Conservation (phyloP, 148 eudicot species). For the Spergularia marina region DNA sequence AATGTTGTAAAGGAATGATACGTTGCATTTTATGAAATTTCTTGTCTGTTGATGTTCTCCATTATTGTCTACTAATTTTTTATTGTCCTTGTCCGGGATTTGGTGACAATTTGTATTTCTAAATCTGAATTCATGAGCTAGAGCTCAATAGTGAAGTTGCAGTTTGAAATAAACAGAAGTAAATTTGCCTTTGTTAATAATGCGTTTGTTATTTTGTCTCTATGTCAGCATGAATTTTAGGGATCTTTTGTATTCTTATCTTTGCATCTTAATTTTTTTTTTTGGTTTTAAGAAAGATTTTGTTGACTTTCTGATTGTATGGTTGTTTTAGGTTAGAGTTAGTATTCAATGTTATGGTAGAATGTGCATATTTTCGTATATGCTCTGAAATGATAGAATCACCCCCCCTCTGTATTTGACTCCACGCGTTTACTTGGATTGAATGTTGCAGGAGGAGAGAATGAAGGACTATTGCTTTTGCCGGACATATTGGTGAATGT, state of each 20-base stretch:
- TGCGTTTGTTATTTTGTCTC: not conserved
- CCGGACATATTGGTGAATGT: conserved; percentile 91
- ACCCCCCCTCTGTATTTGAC: not conserved
- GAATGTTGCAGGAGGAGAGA: conserved; percentile 66
- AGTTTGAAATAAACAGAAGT: too few species aligned
- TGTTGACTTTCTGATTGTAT: too few species aligned
- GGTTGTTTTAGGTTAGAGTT: too few species aligned
- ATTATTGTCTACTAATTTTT: not conserved
- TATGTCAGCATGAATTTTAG: too few species aligned
- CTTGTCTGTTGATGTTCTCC: not conserved
- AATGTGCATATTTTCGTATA: too few species aligned
- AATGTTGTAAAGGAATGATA: not conserved
- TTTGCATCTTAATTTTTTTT: not conserved
- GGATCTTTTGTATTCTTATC: not conserved
- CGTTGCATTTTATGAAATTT: not conserved
- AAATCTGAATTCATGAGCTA: not conserved
- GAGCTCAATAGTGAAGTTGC: not conserved
- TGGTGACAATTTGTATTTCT: not conserved
- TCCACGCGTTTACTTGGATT: conserved; percentile 4
- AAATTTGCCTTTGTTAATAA: not conserved
- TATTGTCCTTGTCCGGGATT: not conserved
- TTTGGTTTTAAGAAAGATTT: too few species aligned
- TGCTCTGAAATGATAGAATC: too few species aligned
- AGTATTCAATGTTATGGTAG: too few species aligned
- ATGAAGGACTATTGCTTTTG: conserved; percentile 74